These are phyloP conservation scores for Brassica cretica DNA, from an alignment of 345 rosid genomes.

Conservation along the genomic window DNA sequence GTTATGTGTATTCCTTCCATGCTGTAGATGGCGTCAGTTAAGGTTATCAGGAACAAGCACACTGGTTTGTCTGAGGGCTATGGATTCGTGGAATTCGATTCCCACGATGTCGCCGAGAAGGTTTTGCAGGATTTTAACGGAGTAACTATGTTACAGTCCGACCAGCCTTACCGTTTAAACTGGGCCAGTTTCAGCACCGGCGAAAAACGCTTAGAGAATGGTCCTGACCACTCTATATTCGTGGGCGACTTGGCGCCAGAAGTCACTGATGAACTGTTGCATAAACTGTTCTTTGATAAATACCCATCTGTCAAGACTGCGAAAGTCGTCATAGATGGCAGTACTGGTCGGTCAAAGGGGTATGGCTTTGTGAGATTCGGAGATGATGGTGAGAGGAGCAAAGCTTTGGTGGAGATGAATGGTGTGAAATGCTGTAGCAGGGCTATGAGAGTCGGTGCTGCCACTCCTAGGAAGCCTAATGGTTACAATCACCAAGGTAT, in stretches of 20 bases:
- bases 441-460: constrained; percentile 97
- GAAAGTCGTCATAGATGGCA: constrained; percentile 89
- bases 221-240: constrained; percentile 90
- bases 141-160: constrained; percentile 70
- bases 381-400: constrained; percentile 72
- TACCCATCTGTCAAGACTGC: constrained; percentile 90
- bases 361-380: constrained; percentile 98
- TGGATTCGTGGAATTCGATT: constrained; percentile 85
- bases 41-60: constrained; percentile 92
- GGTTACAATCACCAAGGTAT: constrained; percentile 80
- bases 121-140: constrained; percentile 68
- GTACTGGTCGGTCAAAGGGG: constrained; percentile 89
- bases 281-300: constrained; percentile 62
- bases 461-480: constrained; percentile 90
- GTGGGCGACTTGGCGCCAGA: constrained; percentile 96
- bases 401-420: constrained; percentile 94
- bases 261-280: constrained; percentile 76
- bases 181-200: constrained; percentile 96
- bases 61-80: constrained; percentile 86
- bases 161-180: constrained; percentile 86
- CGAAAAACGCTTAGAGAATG: constrained; percentile 82
- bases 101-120: constrained; percentile 83
- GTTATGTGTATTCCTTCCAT: neutral
- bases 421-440: constrained; percentile 88
- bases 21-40: constrained; percentile 75